A percentile compares a stretch with the other conserved stretches of the same genome.
phyloP scores from a whole-genome alignment of 352 stramenopile genomes.

The Nothophytophthora sp. region DNA sequence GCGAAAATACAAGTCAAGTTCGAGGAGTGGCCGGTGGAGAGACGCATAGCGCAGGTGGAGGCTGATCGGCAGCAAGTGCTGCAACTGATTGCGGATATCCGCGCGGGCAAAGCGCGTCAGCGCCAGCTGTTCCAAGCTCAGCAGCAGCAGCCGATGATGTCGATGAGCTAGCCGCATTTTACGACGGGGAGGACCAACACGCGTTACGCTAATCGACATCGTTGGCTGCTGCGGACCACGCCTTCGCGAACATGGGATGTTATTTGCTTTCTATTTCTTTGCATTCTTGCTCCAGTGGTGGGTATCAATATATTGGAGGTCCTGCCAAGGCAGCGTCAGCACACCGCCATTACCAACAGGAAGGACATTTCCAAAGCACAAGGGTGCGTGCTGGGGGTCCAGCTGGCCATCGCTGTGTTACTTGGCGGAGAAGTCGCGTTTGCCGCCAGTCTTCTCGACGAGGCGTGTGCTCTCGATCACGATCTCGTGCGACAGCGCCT shows the following conservation, averaged over 20 bases:
- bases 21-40: slow-evolving; percentile 78
- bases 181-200: slow-evolving; percentile 2
- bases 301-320: no score
- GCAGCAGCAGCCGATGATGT: slow-evolving; percentile 41
- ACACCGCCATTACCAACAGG: no score
- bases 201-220: background rate
- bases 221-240: background rate
- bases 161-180: slow-evolving; percentile 28
- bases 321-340: no score
- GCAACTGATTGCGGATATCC: slow-evolving; percentile 77
- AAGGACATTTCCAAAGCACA: no score
- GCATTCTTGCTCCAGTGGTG: no score
- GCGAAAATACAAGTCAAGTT: slow-evolving; percentile 44
- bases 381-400: no score
- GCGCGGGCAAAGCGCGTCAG: slow-evolving; percentile 50
- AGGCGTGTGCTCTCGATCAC: slow-evolving; percentile 91
- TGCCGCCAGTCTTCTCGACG: slow-evolving; percentile 92
- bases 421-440: slow-evolving; percentile 60
- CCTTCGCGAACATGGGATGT: slow-evolving; percentile 28
- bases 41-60: slow-evolving; percentile 82
- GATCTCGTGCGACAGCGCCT: slow-evolving; percentile 96
- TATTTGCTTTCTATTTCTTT: slow-evolving; percentile 28
- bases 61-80: slow-evolving; percentile 72
- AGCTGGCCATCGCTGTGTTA: no score
- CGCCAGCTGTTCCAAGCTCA: slow-evolving; percentile 34